Evolutionary conservation across 2,329 filamentous ascomycete species (phyloP).

Genomic region (Ciborinia camelliae): DNA sequence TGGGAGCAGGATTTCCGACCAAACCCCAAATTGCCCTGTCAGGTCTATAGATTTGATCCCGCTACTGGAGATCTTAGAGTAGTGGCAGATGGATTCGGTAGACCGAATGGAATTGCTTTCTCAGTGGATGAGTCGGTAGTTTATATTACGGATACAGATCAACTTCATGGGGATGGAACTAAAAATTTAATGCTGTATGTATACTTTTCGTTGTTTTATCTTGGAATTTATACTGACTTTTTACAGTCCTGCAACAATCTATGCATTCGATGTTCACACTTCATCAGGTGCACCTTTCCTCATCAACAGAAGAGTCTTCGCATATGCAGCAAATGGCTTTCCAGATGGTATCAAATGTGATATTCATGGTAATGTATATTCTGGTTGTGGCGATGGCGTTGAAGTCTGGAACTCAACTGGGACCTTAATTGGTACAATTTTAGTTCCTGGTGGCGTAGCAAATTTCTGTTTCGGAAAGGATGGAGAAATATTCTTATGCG

Average conservation of each 20-base stretch:
- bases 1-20: constrained; percentile 56
- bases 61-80: constrained; percentile 49
- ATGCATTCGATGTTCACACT: constrained; percentile 28
- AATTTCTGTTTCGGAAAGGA: constrained; percentile 36
- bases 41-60: constrained; percentile 56
- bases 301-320: constrained; percentile 45
- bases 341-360: constrained; percentile 60
- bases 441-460: constrained; percentile 28
- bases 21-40: constrained; percentile 50
- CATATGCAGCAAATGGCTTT: constrained; percentile 50
- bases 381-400: constrained; percentile 52
- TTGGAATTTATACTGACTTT: neutral
- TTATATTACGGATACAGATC: constrained; percentile 57
- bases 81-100: constrained; percentile 55
- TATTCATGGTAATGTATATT: constrained; percentile 52
- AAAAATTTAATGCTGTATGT: constrained; percentile 20
- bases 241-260: constrained; percentile 19
- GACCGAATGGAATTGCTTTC: constrained; percentile 57
- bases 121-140: constrained; percentile 50
- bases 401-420: constrained; percentile 52
- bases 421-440: constrained; percentile 50
- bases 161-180: constrained; percentile 33
- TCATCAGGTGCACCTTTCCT: constrained; percentile 26
- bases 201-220: constrained; percentile 17
- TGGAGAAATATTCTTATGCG: constrained; percentile 33